Base-by-base conservation (phyloP, 1,139 yeast species). In the Hyphopichia fennica region DNA sequence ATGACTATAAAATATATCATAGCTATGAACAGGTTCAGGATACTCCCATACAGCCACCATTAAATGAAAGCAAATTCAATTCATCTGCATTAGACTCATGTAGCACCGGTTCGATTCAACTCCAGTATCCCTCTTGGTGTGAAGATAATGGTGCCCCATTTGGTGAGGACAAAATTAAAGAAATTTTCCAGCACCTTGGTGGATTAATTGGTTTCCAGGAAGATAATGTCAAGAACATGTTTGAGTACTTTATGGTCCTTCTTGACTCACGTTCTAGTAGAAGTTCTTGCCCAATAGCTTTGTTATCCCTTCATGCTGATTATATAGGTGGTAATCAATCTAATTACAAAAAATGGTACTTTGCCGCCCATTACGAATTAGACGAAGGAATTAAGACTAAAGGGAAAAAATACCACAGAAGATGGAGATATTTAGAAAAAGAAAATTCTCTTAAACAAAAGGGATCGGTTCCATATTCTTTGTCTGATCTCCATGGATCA, bases 281-380 rank as follows among this genome's bases (percentile, higher is more conserved):
- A 42, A 65, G 65, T 65, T 45, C 59, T 2, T 69, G 77, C 23
- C 43, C 56, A 1, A 43, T 44, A 15, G 75, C 77, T 1, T 51
- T 72, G 18, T 41, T 63, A 34, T 63, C 74, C 1, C 49, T 72
- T 13, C 77, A 72, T 50, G 54, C 60, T 10, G 75, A 72, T 48
- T 72, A 72, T 48, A 66, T 72, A 44, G 77, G 76, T 1, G 77
- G 77, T 0, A 60, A 61, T 8, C 50, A 55, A 35, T 54, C 77
- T 5, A 72, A 72, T 49, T 72, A 62, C 47, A 63, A 65, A 43
- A 69, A 65, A 44, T 72, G 77, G 78, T 68, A 64, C 45, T 65
- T 70, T 48, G 62, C 67, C 16, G 67, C 70, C 8, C 65, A 62
- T 19, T 54, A 43, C 44, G 62, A 56, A 36, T 37, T 57, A 15